These are phyloP conservation scores for Suillus plorans DNA, from an alignment of 768 basidiomycete species.

Conservation along the genomic window DNA sequence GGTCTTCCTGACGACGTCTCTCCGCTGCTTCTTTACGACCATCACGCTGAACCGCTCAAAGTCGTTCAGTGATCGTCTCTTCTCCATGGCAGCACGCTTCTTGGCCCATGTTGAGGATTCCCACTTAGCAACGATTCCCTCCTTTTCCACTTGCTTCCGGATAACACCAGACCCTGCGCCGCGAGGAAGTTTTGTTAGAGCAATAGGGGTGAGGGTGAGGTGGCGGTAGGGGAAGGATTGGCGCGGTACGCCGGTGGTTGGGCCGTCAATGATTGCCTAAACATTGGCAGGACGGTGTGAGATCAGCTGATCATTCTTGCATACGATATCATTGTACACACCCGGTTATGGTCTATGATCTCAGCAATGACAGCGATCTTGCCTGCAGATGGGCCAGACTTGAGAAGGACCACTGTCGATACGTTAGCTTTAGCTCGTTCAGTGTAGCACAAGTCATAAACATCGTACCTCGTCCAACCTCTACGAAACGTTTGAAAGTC, in stretches of 20 bases:
- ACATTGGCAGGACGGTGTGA: neutral
- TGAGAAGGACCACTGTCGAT: constrained; percentile 80
- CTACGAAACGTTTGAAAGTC: constrained; percentile 95
- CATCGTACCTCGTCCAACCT: constrained; percentile 88
- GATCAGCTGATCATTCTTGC: neutral
- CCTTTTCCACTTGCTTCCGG: constrained; percentile 86
- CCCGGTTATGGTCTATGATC: constrained; percentile 99
- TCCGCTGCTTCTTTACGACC: constrained; percentile 85
- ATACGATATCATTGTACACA: constrained; percentile 38
- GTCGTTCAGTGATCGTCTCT: constrained; percentile 78
- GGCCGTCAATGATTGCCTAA: constrained; percentile 95
- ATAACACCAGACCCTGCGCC: constrained; percentile 79
- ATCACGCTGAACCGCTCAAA: constrained; percentile 90
- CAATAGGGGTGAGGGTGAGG: constrained; percentile 85
- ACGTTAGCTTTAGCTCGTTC: neutral
- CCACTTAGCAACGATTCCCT: constrained; percentile 86
- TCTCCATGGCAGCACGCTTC: constrained; percentile 73
- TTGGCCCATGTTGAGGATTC: constrained; percentile 85
- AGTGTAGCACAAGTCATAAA: neutral
- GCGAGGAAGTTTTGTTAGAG: constrained; percentile 82
- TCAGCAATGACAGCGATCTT: constrained; percentile 95
- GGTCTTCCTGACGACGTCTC: constrained; percentile 74
- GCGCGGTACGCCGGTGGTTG: constrained; percentile 87
- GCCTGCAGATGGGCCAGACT: constrained; percentile 79
- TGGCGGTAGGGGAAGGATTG: constrained; percentile 91